phyloP scores from a whole-genome alignment of 805 yeast genomes.

The Helenozyma baotianmanensis region DNA sequence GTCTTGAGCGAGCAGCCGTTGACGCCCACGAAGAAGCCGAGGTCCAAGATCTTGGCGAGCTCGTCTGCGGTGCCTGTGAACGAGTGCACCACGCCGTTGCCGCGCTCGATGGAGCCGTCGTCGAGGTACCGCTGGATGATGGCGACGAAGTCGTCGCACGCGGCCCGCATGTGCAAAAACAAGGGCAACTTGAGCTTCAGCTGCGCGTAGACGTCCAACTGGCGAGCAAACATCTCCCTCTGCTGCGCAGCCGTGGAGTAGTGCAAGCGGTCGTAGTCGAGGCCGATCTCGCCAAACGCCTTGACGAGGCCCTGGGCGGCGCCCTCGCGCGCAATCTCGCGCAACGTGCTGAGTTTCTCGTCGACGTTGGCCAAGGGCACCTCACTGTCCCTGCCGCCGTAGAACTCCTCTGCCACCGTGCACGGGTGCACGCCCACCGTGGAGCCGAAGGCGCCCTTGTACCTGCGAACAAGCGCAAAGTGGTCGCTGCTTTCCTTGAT shows the following conservation, averaged over 20 bases:
- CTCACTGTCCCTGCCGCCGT: constrained; percentile 33
- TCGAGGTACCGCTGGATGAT: constrained; percentile 60
- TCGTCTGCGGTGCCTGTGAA: constrained; percentile 82
- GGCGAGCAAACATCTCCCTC: constrained; percentile 59
- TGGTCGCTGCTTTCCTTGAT: constrained; percentile 63
- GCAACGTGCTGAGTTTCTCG: constrained; percentile 45
- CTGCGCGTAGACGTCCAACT: constrained; percentile 55
- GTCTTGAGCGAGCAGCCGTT: constrained; percentile 92
- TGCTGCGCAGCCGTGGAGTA: constrained; percentile 71
- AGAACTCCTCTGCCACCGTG: constrained; percentile 50
- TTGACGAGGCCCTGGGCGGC: constrained; percentile 49
- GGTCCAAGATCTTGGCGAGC: constrained; percentile 47
- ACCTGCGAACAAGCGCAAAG: constrained; percentile 45
- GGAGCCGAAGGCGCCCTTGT: constrained; percentile 38
- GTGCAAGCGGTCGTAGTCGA: constrained; percentile 88
- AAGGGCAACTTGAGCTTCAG: constrained; percentile 59
- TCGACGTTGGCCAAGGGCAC: constrained; percentile 25
- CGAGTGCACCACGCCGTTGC: constrained; percentile 87
- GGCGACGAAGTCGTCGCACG: constrained; percentile 71
- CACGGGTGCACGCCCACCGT: constrained; percentile 98
- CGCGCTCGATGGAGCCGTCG: constrained; percentile 34
- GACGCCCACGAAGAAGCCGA: constrained; percentile 71
- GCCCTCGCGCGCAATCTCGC: constrained; percentile 47
- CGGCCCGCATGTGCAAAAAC: constrained; percentile 85
- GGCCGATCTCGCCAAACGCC: constrained; percentile 94